phyloP scores from a whole-genome alignment of 2,329 filamentous ascomycete species.

The Neofusicoccum kwambonambiense region DNA sequence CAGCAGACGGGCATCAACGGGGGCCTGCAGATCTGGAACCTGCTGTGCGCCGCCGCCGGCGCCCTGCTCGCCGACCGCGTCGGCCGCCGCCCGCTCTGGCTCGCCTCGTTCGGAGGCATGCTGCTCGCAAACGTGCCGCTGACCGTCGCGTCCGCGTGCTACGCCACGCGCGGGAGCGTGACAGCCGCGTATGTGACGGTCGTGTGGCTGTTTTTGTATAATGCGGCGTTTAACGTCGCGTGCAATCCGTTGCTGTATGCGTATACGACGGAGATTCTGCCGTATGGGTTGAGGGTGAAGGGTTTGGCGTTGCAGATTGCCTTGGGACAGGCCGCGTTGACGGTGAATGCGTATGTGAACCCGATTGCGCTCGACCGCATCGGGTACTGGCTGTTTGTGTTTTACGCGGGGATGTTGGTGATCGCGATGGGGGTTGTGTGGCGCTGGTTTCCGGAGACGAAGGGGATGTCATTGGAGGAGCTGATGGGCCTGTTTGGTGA shows the following conservation, averaged over 20 bases:
- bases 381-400: conserved; percentile 23
- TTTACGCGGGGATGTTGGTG: background rate
- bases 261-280: conserved; percentile 37
- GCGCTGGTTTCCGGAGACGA: no score
- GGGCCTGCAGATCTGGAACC: conserved; percentile 41
- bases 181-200: conserved; percentile 30
- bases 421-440: no score
- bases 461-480: no score
- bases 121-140: conserved; percentile 43
- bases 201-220: conserved; percentile 32
- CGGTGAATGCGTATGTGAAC: conserved; percentile 32
- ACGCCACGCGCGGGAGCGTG: conserved; percentile 20
- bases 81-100: conserved; percentile 46
- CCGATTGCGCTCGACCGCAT: conserved; percentile 41
- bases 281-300: conserved; percentile 39
- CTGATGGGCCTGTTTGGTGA: no score
- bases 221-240: conserved; percentile 43
- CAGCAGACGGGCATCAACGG: conserved; percentile 40
- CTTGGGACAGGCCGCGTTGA: conserved; percentile 46
- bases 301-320: conserved; percentile 47
- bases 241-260: conserved; percentile 36
- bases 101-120: conserved; percentile 46
- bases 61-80: conserved; percentile 43
- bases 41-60: conserved; percentile 36
- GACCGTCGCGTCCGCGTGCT: conserved; percentile 39